phyloP scores from a whole-genome alignment of 139 green algal species.

The Diplosphaera chodatii region DNA sequence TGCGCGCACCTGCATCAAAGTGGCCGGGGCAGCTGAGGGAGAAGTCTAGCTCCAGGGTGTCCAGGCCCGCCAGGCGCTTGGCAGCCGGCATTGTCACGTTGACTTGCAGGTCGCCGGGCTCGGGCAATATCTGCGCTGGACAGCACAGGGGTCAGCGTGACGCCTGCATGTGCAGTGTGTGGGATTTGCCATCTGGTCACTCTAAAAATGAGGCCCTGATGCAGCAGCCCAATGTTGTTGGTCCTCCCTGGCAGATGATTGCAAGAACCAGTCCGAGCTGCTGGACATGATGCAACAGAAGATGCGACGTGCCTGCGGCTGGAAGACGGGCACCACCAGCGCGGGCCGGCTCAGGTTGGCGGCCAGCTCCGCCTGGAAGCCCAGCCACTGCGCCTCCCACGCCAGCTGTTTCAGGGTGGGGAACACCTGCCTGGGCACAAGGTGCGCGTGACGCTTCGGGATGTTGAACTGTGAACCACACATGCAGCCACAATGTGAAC shows the following conservation, averaged over 20 bases:
- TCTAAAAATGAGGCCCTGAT: too few species aligned
- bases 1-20: neutral
- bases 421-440: too few species aligned
- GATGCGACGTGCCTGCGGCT: slow-evolving; percentile 2
- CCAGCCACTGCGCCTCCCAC: slow-evolving; percentile 29
- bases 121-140: neutral
- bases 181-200: too few species aligned
- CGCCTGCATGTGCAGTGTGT: too few species aligned
- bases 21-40: slow-evolving; percentile 20
- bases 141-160: too few species aligned
- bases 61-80: neutral
- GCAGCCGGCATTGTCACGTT: slow-evolving; percentile 5
- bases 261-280: too few species aligned
- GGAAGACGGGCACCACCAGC: slow-evolving; percentile 22
- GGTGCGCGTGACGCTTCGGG: too few species aligned
- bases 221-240: too few species aligned
- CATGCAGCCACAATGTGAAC: too few species aligned
- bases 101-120: neutral
- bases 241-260: too few species aligned
- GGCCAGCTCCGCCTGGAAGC: slow-evolving; percentile 9
- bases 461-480: too few species aligned
- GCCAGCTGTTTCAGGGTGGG: slow-evolving; percentile 24
- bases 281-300: too few species aligned
- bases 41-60: slow-evolving; percentile 27
- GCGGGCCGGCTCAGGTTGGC: slow-evolving; percentile 9